Percentiles rank a stretch among this genome's conserved stretches.
phyloP scores from a whole-genome alignment of 2,329 filamentous ascomycete genomes.

The Trichophyton verrucosum region DNA sequence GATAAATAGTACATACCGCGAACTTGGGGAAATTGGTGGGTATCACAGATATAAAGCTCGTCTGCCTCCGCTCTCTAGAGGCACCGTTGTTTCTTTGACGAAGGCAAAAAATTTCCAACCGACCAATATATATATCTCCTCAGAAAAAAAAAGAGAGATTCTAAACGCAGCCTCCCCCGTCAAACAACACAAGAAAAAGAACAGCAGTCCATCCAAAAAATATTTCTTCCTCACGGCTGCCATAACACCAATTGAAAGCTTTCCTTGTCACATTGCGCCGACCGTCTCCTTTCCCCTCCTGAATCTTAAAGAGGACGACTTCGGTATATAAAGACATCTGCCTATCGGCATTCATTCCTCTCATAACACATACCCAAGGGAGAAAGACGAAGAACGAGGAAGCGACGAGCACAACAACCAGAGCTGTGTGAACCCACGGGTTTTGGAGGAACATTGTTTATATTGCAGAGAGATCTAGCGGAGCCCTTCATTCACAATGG shows the following conservation, averaged over 20 bases:
- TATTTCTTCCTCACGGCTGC: background rate
- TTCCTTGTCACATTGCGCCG: background rate
- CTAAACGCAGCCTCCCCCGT: background rate
- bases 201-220: background rate
- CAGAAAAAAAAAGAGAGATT: background rate
- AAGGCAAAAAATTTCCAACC: background rate
- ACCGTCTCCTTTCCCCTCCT: background rate
- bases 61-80: background rate
- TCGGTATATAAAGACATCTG: background rate
- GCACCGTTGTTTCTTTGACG: background rate
- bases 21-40: background rate
- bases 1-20: slow-evolving; percentile 1
- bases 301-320: background rate
- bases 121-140: background rate
- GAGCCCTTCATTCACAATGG: background rate
- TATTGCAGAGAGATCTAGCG: background rate
- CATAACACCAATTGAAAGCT: background rate
- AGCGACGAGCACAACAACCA: background rate
- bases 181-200: background rate
- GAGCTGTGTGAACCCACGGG: background rate
- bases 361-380: background rate
- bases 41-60: slow-evolving; percentile 4
- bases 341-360: background rate
- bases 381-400: background rate
- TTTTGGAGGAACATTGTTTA: background rate